Conservation (phyloP, 1,284 basidiomycete genomes). For the Tilletia caries region DNA sequence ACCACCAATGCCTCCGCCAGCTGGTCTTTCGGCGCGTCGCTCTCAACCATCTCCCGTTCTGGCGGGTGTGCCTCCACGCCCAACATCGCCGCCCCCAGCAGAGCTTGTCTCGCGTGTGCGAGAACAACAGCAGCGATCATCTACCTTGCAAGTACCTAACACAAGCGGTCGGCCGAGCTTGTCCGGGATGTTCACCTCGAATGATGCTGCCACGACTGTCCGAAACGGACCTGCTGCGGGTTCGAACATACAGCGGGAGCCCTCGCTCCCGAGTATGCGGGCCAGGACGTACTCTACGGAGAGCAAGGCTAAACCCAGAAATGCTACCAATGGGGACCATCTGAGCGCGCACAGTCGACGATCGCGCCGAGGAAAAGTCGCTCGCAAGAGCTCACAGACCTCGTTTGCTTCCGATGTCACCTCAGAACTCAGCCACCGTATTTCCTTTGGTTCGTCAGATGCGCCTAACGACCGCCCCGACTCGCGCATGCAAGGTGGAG, state of each 20-base stretch:
- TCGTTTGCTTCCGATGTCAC: constrained; percentile 46
- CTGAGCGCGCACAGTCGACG: background rate
- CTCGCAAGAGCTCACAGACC: constrained; percentile 18
- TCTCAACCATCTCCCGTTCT: constrained; percentile 7
- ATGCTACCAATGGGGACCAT: background rate
- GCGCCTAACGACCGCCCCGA: background rate
- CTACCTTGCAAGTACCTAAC: constrained; percentile 17
- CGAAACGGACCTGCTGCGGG: background rate
- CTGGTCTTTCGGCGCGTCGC: constrained; percentile 24
- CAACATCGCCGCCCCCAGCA: constrained; percentile 39
- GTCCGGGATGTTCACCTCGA: background rate
- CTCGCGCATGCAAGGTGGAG: background rate
- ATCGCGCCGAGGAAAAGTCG: constrained; percentile 2
- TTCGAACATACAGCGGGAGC: background rate
- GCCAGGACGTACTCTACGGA: constrained; percentile 33
- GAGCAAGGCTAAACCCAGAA: no score
- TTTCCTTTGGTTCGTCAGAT: constrained; percentile 32
- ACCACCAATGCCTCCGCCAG: constrained; percentile 40
- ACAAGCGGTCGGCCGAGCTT: background rate
- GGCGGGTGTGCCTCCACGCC: constrained; percentile 26
- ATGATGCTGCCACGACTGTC: no score
- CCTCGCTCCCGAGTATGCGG: constrained; percentile 15
- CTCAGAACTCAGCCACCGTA: constrained; percentile 35
- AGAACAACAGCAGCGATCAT: constrained; percentile 22
- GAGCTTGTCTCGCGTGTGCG: constrained; percentile 29